Base-by-base conservation (phyloP, 345 rosid species). In the Eutrema heterophyllum region DNA sequence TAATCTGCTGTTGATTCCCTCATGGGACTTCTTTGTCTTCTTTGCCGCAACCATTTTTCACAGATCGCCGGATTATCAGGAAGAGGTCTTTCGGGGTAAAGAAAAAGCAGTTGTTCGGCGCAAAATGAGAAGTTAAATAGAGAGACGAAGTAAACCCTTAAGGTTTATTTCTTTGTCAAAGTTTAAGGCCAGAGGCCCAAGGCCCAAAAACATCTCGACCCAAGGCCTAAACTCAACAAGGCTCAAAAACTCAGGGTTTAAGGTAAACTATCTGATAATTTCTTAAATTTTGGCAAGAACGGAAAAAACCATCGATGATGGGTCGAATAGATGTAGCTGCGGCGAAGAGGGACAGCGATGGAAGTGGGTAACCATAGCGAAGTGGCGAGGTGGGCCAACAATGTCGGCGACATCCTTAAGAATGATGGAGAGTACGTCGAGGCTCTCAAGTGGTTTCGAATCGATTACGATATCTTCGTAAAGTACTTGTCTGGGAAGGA, bases 371-470 rank as follows among this genome's bases (percentile, higher is more conserved):
- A 95, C 79, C 67, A 87, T 33, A 82, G 81, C 57, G 99, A 95
- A 84, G 97, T 92, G 67, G 99, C 97, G 56, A 83, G 89, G 62
- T 92, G 97, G 97, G 99, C 99, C 1, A 95, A 95, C 62, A 81
- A 87, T 63, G 86, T 90, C 32, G 97, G 97, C 9, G 84, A 90
- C 73, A 78, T 86, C 14, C 85, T 87, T 36, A 92, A 95, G 87
- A 90, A 87, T 69, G 71, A 79, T 38, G 99, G 97, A 1, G 97
- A 95, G 83, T 92, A 95, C 80, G 96, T 89, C 12, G 87, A 89
- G 70, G 96, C 99, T 35, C 86, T 90, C 78, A 83, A 67, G 67
- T 95, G 97, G 97, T 79, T 92, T 33, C 88, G 93, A 1, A 75
- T 85, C 64, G 97, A 95, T 79, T 88, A 88, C 75, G 90, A 92